A percentile compares a stretch with the other conserved stretches of the same genome.
Conservation (phyloP, 495 filamentous ascomycete genomes). For the Rostrohypoxylon terebratum region DNA sequence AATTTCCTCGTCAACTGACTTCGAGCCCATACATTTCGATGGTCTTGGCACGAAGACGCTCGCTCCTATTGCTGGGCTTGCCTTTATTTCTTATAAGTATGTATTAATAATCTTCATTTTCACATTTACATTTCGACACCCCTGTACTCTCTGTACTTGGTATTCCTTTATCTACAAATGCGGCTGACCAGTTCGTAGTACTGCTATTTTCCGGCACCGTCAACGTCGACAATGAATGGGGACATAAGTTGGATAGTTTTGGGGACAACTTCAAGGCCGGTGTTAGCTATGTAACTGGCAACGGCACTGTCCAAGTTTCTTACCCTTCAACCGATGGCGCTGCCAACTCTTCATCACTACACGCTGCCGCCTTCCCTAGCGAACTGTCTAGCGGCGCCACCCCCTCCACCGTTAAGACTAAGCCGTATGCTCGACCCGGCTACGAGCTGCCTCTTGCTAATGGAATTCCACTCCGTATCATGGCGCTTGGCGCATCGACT, state of each 20-base stretch:
- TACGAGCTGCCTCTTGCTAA: conserved; percentile 50
- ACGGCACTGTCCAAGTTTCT: conserved; percentile 44
- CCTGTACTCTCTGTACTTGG: background rate
- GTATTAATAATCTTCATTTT: background rate
- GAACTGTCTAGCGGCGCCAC: conserved; percentile 36
- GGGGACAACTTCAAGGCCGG: conserved; percentile 48
- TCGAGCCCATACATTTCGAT: conserved; percentile 47
- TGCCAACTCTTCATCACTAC: conserved; percentile 26
- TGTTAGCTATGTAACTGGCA: conserved; percentile 50
- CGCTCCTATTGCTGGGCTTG: conserved; percentile 46
- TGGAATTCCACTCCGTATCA: conserved; percentile 50
- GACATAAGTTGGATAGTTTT: conserved; percentile 44
- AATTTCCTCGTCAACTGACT: conserved; percentile 40
- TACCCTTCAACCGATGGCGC: conserved; percentile 37
- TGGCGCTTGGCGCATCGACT: conserved; percentile 52
- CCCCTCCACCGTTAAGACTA: conserved; percentile 39
- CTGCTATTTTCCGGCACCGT: conserved; percentile 48
- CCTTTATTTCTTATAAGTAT: conserved; percentile 48
- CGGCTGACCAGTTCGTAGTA: conserved; percentile 36
- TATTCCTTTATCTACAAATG: conserved; percentile 9
- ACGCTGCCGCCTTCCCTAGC: conserved; percentile 19
- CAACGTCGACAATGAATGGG: conserved; percentile 49
- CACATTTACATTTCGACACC: background rate
- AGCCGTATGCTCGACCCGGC: conserved; percentile 47
- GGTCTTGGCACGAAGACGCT: conserved; percentile 49